phyloP scores from a whole-genome alignment of 306 rosid species.

The Urtica urens region DNA sequence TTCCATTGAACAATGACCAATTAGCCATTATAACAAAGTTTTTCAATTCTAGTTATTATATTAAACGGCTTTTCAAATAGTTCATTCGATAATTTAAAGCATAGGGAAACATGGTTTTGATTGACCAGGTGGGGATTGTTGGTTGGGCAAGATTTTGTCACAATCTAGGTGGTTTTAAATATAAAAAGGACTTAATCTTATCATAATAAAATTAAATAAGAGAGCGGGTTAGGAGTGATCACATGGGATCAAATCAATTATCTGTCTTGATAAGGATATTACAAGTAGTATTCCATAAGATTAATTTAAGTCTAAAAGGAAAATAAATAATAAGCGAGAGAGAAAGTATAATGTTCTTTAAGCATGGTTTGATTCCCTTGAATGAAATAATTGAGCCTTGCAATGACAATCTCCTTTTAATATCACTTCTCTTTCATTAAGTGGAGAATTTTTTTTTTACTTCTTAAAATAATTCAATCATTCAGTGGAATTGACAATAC shows the following conservation, averaged over 20 bases:
- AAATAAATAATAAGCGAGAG: background rate
- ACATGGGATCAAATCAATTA: slow-evolving; percentile 18
- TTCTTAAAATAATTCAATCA: no score
- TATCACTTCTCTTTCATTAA: background rate
- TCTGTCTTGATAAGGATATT: background rate
- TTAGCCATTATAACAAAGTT: no score
- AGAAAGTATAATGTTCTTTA: background rate
- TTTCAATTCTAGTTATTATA: no score
- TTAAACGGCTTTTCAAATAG: background rate
- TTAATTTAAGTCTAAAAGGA: background rate
- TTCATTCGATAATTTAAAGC: slow-evolving; percentile 1
- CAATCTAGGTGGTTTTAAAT: slow-evolving; percentile 8
- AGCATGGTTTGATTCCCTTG: slow-evolving; percentile 21
- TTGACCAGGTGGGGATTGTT: slow-evolving; percentile 13
- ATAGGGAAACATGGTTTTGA: slow-evolving; percentile 7
- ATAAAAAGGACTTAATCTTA: slow-evolving; percentile 1
- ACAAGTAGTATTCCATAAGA: background rate
- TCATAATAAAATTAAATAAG: background rate
- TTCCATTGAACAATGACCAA: no score
- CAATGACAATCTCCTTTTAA: slow-evolving; percentile 13
- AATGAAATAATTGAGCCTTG: slow-evolving; percentile 17
- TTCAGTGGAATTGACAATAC: background rate
- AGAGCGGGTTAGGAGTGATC: background rate
- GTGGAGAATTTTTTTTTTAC: slow-evolving; percentile 6
- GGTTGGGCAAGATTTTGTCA: slow-evolving; percentile 9